A percentile compares a stretch with the other conserved stretches of the same genome.
Conservation (phyloP, 768 basidiomycete genomes). For the Lentinula boryana region DNA sequence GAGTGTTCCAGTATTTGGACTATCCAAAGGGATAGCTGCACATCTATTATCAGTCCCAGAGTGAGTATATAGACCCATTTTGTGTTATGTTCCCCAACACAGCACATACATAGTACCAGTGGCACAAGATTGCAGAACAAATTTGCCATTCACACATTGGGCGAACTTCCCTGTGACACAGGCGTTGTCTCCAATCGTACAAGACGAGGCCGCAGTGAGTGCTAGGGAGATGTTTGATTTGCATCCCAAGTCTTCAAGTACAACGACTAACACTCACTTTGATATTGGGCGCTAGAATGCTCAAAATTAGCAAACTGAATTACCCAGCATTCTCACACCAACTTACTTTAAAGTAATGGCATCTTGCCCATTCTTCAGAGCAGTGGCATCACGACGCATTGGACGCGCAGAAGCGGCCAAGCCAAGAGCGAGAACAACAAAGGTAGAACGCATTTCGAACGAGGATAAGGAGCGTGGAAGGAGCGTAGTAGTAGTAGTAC, state of each 20-base stretch:
- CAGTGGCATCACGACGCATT: constrained; percentile 25
- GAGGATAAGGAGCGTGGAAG: constrained; percentile 28
- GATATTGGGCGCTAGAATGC: background rate
- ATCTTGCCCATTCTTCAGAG: constrained; percentile 16
- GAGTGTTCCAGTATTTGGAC: constrained; percentile 37
- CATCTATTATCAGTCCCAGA: constrained; percentile 23
- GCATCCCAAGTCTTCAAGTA: background rate
- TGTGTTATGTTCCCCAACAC: background rate
- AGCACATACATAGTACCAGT: constrained; percentile 25
- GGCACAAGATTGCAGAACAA: constrained; percentile 28
- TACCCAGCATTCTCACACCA: background rate
- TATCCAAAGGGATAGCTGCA: constrained; percentile 46
- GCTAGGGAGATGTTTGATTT: constrained; percentile 25
- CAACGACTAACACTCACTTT: constrained; percentile 6
- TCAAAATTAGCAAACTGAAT: background rate
- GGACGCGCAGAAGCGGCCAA: constrained; percentile 29
- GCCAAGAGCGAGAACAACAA: constrained; percentile 29
- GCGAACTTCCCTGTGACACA: constrained; percentile 47
- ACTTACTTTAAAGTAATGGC: constrained; percentile 30
- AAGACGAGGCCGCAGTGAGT: constrained; percentile 25
- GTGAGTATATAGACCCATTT: background rate
- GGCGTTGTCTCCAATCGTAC: constrained; percentile 34
- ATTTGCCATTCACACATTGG: constrained; percentile 48
- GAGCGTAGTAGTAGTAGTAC: background rate
- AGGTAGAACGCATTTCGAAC: constrained; percentile 15